A percentile compares a stretch with the other conserved stretches of the same genome.
phyloP scores from a whole-genome alignment of 352 stramenopile genomes.

The Phytophthora aleatoria region DNA sequence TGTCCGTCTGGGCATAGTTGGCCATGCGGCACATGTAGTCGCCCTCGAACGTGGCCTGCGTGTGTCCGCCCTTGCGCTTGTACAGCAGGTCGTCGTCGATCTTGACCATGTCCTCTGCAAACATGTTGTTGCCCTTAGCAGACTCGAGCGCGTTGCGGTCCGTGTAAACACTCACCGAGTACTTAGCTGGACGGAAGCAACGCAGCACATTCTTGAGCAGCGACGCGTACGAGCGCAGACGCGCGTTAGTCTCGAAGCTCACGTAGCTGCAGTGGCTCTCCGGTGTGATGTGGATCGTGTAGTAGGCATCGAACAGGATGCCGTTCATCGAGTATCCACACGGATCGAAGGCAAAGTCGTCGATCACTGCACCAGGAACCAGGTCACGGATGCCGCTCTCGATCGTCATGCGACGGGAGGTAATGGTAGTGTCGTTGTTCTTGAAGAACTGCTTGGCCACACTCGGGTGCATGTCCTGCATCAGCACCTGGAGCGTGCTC shows the following conservation, averaged over 20 bases:
- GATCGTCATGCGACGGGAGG: conserved; percentile 92
- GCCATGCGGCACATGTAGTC: conserved; percentile 88
- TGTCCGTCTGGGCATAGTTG: conserved; percentile 67
- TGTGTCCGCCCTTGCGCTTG: conserved; percentile 85
- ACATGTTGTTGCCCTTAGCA: conserved; percentile 73
- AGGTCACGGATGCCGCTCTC: conserved; percentile 95
- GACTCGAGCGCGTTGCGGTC: conserved; percentile 77
- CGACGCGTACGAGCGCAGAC: conserved; percentile 83
- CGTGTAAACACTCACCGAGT: conserved; percentile 98
- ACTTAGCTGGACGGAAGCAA: conserved; percentile 97
- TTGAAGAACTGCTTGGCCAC: conserved; percentile 90
- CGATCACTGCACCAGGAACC: conserved; percentile 94
- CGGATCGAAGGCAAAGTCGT: conserved; percentile 98
- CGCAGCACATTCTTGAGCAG: conserved; percentile 98
- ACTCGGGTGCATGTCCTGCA: conserved; percentile 87
- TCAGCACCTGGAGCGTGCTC: conserved; percentile 83
- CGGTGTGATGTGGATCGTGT: conserved; percentile 99
- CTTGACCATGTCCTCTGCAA: conserved; percentile 68
- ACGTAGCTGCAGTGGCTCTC: conserved; percentile 97
- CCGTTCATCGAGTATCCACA: conserved; percentile 99
- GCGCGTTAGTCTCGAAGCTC: conserved; percentile 98
- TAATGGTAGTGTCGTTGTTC: conserved; percentile 62
- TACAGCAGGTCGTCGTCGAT: conserved; percentile 79
- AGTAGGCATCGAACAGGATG: conserved; percentile 98
- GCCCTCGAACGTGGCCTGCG: conserved; percentile 83